These are phyloP conservation scores for Pseudotsuga menziesii DNA, from an alignment of 75 land plant species.

Conservation along the genomic window DNA sequence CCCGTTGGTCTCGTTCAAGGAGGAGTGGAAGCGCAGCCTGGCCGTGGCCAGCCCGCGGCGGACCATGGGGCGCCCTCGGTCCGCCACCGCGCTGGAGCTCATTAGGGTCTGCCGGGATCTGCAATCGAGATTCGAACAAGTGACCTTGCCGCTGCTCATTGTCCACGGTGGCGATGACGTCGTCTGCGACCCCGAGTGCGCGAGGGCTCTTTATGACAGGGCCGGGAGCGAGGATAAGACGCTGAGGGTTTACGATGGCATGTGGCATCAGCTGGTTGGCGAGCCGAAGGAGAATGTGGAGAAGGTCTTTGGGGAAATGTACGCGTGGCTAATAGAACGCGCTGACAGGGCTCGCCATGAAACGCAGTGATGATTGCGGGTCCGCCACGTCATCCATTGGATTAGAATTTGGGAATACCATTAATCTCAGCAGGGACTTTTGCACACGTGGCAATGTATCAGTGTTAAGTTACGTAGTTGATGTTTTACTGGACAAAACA, in stretches of 20 bases:
- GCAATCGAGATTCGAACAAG: slow-evolving; percentile 42
- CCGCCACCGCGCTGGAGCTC: slow-evolving; percentile 67
- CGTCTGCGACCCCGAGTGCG: slow-evolving; percentile 82
- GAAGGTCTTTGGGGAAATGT: slow-evolving; percentile 59
- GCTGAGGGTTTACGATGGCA: slow-evolving; percentile 64
- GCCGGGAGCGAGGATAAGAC: slow-evolving; percentile 79
- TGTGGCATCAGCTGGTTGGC: slow-evolving; percentile 94
- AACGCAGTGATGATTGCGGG: background rate
- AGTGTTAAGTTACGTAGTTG: too few species aligned
- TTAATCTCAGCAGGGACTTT: too few species aligned
- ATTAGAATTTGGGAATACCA: too few species aligned
- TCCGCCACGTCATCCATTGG: too few species aligned
- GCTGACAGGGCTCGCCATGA: slow-evolving; percentile 2
- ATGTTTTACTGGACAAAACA: too few species aligned
- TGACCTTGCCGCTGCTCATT: slow-evolving; percentile 64
- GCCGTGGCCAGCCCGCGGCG: slow-evolving; percentile 62
- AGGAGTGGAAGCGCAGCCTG: slow-evolving; percentile 82
- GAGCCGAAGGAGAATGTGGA: slow-evolving; percentile 79
- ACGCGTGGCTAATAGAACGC: slow-evolving; percentile 44
- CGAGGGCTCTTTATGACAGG: slow-evolving; percentile 54
- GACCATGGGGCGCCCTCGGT: slow-evolving; percentile 33
- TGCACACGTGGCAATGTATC: too few species aligned
- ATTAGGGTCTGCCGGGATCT: slow-evolving; percentile 54
- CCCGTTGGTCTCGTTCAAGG: slow-evolving; percentile 78
- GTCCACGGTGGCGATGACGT: slow-evolving; percentile 84